These are phyloP conservation scores for Aspergillus hortae DNA, from an alignment of 2,329 filamentous ascomycete genomes.

Conservation along the genomic window DNA sequence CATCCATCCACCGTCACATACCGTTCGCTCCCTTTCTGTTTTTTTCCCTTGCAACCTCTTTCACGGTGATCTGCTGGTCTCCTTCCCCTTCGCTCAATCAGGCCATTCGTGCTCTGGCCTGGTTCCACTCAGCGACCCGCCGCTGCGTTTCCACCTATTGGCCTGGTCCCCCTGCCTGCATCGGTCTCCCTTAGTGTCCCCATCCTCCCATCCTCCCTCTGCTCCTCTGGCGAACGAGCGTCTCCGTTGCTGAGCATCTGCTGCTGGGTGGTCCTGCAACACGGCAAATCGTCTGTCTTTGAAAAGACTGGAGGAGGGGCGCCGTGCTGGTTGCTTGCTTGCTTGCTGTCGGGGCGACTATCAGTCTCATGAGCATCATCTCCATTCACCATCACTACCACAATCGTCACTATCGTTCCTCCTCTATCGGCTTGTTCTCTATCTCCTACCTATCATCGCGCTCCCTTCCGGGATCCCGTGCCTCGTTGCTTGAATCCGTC, in stretches of 20 bases:
- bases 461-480: conserved; percentile 2
- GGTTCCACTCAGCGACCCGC: not conserved
- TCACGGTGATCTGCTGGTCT: not conserved
- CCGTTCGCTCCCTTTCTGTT: not conserved
- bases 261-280: conserved; percentile 18
- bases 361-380: conserved; percentile 12
- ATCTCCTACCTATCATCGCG: conserved; percentile 8
- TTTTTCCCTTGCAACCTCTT: not conserved
- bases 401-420: not conserved
- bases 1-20: conserved; percentile 9
- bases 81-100: not conserved
- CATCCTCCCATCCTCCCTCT: conserved; percentile 12
- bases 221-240: conserved; percentile 17
- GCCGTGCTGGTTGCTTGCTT: conserved; percentile 7
- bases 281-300: conserved; percentile 18
- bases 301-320: conserved; percentile 16
- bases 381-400: conserved; percentile 5
- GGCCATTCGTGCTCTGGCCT: not conserved
- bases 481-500: conserved; percentile 4
- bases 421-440: conserved; percentile 4
- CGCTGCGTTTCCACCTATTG: conserved; percentile 15
- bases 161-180: conserved; percentile 18
- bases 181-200: conserved; percentile 13
- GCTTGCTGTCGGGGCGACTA: conserved; percentile 4
- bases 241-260: conserved; percentile 15